These are phyloP conservation scores for Lachancea mirantina DNA, from an alignment of 805 yeast genomes.

Conservation along the genomic window DNA sequence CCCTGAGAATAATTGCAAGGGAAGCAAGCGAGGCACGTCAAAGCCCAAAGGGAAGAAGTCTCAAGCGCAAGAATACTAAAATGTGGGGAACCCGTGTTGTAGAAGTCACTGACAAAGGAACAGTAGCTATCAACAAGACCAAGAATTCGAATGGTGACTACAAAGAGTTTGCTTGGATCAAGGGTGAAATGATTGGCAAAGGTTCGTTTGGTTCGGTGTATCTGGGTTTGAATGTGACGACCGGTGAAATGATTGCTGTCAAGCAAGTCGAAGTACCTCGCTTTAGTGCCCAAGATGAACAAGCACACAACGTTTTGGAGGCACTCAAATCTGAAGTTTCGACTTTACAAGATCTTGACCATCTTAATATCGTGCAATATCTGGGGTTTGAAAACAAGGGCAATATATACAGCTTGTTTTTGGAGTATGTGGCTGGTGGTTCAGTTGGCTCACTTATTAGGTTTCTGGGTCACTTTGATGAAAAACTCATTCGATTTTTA, in stretches of 20 bases:
- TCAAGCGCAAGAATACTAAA: slow-evolving; percentile 80
- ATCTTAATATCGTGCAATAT: slow-evolving; percentile 89
- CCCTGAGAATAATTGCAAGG: slow-evolving; percentile 86
- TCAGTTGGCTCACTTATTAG: slow-evolving; percentile 83
- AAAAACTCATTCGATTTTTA: slow-evolving; percentile 60
- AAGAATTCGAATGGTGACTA: slow-evolving; percentile 59
- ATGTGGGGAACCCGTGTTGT: slow-evolving; percentile 96
- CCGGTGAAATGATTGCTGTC: slow-evolving; percentile 98
- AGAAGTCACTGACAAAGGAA: slow-evolving; percentile 74
- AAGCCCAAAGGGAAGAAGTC: slow-evolving; percentile 21
- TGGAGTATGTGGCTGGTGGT: slow-evolving; percentile 98
- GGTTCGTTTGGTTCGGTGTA: slow-evolving; percentile 96
- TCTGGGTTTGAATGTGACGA: slow-evolving; percentile 86
- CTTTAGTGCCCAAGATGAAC: slow-evolving; percentile 35
- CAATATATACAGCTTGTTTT: slow-evolving; percentile 72
- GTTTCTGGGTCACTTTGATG: slow-evolving; percentile 80
- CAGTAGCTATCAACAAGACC: slow-evolving; percentile 59
- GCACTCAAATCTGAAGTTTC: slow-evolving; percentile 88
- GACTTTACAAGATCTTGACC: slow-evolving; percentile 89
- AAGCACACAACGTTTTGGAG: slow-evolving; percentile 57
- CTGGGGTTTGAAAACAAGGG: slow-evolving; percentile 80
- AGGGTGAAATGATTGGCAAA: slow-evolving; percentile 92
- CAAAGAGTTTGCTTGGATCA: slow-evolving; percentile 93
- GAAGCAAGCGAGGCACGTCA: slow-evolving; percentile 72
- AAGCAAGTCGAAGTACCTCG: slow-evolving; percentile 78